Percentiles rank a stretch among this genome's conserved stretches.
Conservation (phyloP, 2,329 filamentous ascomycete genomes). For the Pseudogymnoascus sp. region DNA sequence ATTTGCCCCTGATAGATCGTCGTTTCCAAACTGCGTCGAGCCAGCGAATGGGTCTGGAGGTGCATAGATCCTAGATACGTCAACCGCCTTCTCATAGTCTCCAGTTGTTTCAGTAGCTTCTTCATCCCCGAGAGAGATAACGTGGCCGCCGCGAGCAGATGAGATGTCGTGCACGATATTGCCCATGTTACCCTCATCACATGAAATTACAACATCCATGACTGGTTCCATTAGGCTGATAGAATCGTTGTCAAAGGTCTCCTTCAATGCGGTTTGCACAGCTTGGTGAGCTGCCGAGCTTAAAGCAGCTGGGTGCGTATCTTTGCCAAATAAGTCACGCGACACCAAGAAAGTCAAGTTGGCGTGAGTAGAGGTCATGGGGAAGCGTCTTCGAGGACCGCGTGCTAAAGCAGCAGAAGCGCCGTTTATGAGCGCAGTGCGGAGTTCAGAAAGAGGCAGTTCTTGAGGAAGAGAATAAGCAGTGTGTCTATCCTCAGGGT, state of each 20-base stretch:
- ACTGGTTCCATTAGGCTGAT: constrained; percentile 82
- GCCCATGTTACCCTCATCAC: constrained; percentile 74
- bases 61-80: constrained; percentile 70
- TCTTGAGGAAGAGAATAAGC: constrained; percentile 45
- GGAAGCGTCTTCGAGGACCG: constrained; percentile 72
- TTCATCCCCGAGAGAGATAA: constrained; percentile 55
- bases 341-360: constrained; percentile 58
- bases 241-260: constrained; percentile 44
- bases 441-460: constrained; percentile 39
- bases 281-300: constrained; percentile 61
- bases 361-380: constrained; percentile 68
- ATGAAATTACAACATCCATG: constrained; percentile 80
- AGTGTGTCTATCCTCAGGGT: constrained; percentile 30
- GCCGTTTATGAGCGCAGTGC: constrained; percentile 62
- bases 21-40: background rate
- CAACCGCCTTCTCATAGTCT: constrained; percentile 39
- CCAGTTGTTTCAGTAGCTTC: constrained; percentile 15
- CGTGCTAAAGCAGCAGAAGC: constrained; percentile 75
- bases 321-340: constrained; percentile 55
- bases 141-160: constrained; percentile 62
- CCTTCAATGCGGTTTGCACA: constrained; percentile 59
- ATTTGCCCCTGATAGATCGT: background rate
- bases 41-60: constrained; percentile 72
- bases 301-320: constrained; percentile 57
- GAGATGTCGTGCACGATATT: constrained; percentile 76